These are phyloP conservation scores for Phtheirospermum japonicum DNA, from an alignment of 257 asterid genomes.

Conservation along the genomic window DNA sequence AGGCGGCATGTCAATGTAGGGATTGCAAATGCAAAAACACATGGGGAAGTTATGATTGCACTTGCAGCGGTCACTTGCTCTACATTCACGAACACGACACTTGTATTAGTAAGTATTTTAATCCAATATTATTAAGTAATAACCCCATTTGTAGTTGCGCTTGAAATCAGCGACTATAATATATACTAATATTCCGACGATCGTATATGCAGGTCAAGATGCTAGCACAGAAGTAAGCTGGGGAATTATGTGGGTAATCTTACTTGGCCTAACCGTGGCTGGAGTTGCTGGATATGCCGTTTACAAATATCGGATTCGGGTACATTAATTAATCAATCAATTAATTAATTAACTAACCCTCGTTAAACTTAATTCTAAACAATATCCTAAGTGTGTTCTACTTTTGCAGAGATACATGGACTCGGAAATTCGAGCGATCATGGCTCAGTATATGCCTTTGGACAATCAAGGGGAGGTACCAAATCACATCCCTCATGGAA, in stretches of 20 bases:
- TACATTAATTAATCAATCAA: slow-evolving; percentile 17
- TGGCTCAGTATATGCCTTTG: slow-evolving; percentile 97
- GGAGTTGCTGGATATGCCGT: slow-evolving; percentile 74
- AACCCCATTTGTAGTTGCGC: too few relatives aligned
- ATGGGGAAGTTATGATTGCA: slow-evolving; percentile 59
- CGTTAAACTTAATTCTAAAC: background rate
- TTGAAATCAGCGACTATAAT: background rate
- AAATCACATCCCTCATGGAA: slow-evolving; percentile 34
- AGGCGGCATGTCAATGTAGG: slow-evolving; percentile 44
- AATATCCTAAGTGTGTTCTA: slow-evolving; percentile 30
- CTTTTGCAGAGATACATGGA: slow-evolving; percentile 84
- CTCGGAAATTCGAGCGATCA: slow-evolving; percentile 90
- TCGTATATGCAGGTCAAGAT: slow-evolving; percentile 35
- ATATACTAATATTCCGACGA: background rate
- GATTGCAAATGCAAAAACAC: slow-evolving; percentile 53
- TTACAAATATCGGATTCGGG: slow-evolving; percentile 87
- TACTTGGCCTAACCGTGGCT: slow-evolving; percentile 47
- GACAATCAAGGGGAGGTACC: slow-evolving; percentile 79
- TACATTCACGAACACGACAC: slow-evolving; percentile 50
- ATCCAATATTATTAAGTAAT: too few relatives aligned
- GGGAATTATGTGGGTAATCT: slow-evolving; percentile 49
- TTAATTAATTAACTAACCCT: background rate
- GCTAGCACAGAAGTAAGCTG: slow-evolving; percentile 36
- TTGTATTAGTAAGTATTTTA: slow-evolving; percentile 20
- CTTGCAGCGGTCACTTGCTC: slow-evolving; percentile 34